Percentiles rank a stretch among this genome's conserved stretches.
phyloP scores from a whole-genome alignment of 768 basidiomycete genomes.

The Exidia glandulosa region DNA sequence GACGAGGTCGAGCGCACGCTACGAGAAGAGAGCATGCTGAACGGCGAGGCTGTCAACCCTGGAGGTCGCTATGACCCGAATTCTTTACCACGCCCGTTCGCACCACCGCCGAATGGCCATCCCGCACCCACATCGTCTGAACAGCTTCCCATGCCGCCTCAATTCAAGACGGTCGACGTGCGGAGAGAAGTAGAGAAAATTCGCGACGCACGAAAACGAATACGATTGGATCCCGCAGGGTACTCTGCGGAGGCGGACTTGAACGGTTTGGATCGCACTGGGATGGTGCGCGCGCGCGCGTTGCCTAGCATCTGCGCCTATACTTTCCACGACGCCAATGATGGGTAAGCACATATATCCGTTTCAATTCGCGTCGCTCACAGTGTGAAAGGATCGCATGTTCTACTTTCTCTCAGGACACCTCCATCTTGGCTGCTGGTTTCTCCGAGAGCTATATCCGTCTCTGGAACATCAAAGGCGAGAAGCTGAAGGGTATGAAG shows the following conservation, averaged over 20 bases:
- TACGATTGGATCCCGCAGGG: conserved; percentile 71
- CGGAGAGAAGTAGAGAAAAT: conserved; percentile 84
- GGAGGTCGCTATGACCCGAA: conserved; percentile 42
- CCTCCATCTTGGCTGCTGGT: conserved; percentile 85
- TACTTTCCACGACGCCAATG: conserved; percentile 88
- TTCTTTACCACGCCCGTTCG: conserved; percentile 20
- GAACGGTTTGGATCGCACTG: conserved; percentile 30
- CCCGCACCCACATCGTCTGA: conserved; percentile 59
- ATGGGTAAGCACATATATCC: conserved; percentile 53
- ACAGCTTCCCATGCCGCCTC: conserved; percentile 66
- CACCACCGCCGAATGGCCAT: conserved; percentile 27
- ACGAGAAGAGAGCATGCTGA: conserved; percentile 70
- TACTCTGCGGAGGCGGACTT: conserved; percentile 40
- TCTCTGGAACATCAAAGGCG: conserved; percentile 90
- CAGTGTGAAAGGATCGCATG: conserved; percentile 59
- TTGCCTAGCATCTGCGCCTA: conserved; percentile 92
- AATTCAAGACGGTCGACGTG: conserved; percentile 79
- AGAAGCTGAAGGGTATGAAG: conserved; percentile 65
- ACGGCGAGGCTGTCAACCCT: conserved; percentile 55
- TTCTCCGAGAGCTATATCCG: conserved; percentile 94
- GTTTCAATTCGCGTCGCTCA: neutral
- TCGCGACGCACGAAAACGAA: conserved; percentile 83
- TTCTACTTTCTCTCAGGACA: conserved; percentile 82
- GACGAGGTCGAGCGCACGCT: conserved; percentile 70
- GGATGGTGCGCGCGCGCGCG: conserved; percentile 54